Base-by-base conservation (phyloP, 1,284 basidiomycete genomes). In the Phellinidium pouzarii region DNA sequence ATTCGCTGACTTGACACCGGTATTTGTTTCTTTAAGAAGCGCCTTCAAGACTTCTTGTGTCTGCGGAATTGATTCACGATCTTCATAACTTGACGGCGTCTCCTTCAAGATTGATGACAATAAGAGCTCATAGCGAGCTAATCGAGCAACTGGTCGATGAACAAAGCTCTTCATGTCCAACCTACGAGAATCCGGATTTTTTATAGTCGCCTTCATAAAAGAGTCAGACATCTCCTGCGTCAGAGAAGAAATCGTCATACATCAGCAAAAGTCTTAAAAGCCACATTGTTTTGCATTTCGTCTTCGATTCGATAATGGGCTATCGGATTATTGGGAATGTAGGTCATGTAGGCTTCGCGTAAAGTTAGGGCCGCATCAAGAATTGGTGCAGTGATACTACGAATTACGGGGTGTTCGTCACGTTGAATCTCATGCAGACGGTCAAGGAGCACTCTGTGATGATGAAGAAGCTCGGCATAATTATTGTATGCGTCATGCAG, bases 401-500 rank as follows among this genome's bases (percentile, higher is more conserved):
- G 80, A 53, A 98, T 84, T 44, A 79, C 67, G 0, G 94, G 94
- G 65, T 94, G 89, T 64, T 97, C 86, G 56, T 97, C 91, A 6
- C 87, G 75, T 68, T 99, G 95, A 41, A 94, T 83, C 43, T 87
- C 80, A 56, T 93, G 88, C 44, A 99, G 71, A 9, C 80, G 80
- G 43, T 91, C 82, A 17, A 98, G 78, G 52, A 98, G 73, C 50
- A 74, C 74, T 40, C 78, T 76, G 60, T 92, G 87, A 61, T 90
- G 82, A 3, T 71, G 71, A 53, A 87, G 81, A 8, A 99, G 77
- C 57, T 94, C 87, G 5, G 74, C 72, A 56, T 88, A 91, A 66
- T 97, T 98, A 70, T 94, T 87, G 68, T 94, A 97, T n/a, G 94
- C 91, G 42, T 95, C 90, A 41, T 77, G 72, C 54, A 97, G 80